These are phyloP conservation scores for Phragmites australis DNA, from an alignment of 176 grass and related monocot species.

Conservation along the genomic window DNA sequence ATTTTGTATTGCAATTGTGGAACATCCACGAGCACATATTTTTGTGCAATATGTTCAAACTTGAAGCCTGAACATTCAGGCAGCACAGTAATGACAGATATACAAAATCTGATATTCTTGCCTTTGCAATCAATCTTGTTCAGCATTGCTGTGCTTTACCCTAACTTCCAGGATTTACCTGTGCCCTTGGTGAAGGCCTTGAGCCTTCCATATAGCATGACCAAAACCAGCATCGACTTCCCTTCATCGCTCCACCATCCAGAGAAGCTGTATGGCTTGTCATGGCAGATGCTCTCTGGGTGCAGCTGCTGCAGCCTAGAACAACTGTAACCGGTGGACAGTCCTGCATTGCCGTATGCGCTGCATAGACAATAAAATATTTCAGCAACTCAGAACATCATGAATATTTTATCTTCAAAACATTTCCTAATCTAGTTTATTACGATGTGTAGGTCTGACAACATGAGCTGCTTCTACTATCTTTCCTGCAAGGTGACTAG, in stretches of 20 bases:
- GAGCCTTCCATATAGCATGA: conserved; percentile 64
- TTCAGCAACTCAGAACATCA: background rate
- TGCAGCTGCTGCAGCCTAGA: conserved; percentile 45
- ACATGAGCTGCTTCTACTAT: background rate
- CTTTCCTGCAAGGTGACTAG: background rate
- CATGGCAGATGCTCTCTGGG: conserved; percentile 37
- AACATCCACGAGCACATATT: background rate
- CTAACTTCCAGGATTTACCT: conserved; percentile 50
- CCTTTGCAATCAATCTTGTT: conserved; percentile 4
- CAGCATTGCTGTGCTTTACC: background rate
- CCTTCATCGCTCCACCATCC: conserved; percentile 58
- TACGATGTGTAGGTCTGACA: background rate
- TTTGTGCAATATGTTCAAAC: background rate
- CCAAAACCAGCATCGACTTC: conserved; percentile 48
- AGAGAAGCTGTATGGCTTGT: conserved; percentile 42
- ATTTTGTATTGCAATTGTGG: background rate
- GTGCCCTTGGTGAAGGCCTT: conserved; percentile 49
- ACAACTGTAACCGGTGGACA: conserved; percentile 69
- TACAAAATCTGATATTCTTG: background rate
- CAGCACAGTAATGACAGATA: background rate
- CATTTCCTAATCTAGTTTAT: background rate
- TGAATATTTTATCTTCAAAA: background rate
- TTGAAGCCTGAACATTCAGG: conserved; percentile 21
- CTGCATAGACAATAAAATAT: conserved; percentile 36
- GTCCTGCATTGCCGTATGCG: conserved; percentile 55